Base-by-base conservation (phyloP, 257 asterid genomes). In the Fraxinus pennsylvanica region DNA sequence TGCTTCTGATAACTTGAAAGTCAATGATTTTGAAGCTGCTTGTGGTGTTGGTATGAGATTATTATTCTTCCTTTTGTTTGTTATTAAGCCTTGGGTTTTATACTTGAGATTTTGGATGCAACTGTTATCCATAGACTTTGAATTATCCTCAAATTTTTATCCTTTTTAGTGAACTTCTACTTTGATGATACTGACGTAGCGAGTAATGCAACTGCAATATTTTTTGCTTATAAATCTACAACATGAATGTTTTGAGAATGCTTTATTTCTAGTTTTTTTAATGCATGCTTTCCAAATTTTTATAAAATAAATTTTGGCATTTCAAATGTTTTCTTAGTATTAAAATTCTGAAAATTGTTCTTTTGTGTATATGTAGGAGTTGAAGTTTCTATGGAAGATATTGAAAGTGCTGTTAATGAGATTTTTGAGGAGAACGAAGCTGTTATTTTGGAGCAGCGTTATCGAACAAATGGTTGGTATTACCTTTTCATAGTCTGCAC, bases 41-140 rank as follows among this genome's bases (percentile, higher is more conserved):
- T 92, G 97, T 92, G 98, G 98, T 68, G 96, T 94, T 78, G 98
- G 97, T 94, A 94, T 50, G 91, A 52, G 14, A 45, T 77, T 63
- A 68, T 25, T 17, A 1, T 70, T 52, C 27, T 10, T 66, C n/a
- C 78, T 19, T 21, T 75, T 33, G 69, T 25, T 63, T 63, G 25
- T 59, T 59, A 59, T 59, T 9, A 25, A 25, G 17, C 35, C 36
- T 63, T 27, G 15, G 7, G 7, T 63, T 22, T 63, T 63, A 10
- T 63, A 9, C 69, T 63, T 22, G 33, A 19, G 65, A 22, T 10
- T 63, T n/a, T 59, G 67, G 12, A 21, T 8, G 67, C 25, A n/a
- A 25, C 12, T 59, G 22, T 59, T 21, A 57, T 19, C 67, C 25
- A 22, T 59, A 19, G 67, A 19, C 30, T 7, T 59, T 59, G 17